Percentiles rank a stretch among this genome's conserved stretches.
Evolutionary conservation across 108 stramenopile genomes (phyloP).

Genomic region (Skeletonema grethae): DNA sequence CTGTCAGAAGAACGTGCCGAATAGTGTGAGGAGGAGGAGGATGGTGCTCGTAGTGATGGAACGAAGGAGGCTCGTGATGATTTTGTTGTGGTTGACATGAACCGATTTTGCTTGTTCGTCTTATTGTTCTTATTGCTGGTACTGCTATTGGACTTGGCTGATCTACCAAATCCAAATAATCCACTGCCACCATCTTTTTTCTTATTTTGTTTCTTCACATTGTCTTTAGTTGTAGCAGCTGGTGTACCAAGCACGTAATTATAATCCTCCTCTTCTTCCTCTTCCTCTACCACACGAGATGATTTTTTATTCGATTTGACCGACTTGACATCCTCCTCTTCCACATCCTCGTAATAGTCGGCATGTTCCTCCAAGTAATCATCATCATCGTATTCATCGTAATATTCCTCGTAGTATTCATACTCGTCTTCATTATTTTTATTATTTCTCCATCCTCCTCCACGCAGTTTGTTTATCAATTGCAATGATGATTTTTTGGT

Average conservation of each 20-base stretch:
- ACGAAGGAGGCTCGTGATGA: background rate
- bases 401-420: conserved; percentile 3
- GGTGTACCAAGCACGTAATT: background rate
- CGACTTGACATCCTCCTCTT: background rate
- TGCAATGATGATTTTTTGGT: background rate
- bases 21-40: background rate
- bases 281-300: background rate
- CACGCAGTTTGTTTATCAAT: background rate
- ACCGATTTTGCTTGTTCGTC: background rate
- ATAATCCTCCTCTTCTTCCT: background rate
- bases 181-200: background rate
- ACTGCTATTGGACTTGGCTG: background rate
- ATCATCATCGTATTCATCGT: background rate
- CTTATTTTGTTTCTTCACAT: background rate
- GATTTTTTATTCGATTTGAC: background rate
- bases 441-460: background rate
- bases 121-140: background rate
- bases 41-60: background rate
- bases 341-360: background rate
- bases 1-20: background rate
- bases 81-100: background rate
- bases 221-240: background rate
- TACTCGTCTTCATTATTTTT: conserved; percentile 4
- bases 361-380: background rate
- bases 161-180: background rate